These are phyloP conservation scores for Schizophyllum commune DNA, from an alignment of 1,284 basidiomycete species.

Conservation along the genomic window DNA sequence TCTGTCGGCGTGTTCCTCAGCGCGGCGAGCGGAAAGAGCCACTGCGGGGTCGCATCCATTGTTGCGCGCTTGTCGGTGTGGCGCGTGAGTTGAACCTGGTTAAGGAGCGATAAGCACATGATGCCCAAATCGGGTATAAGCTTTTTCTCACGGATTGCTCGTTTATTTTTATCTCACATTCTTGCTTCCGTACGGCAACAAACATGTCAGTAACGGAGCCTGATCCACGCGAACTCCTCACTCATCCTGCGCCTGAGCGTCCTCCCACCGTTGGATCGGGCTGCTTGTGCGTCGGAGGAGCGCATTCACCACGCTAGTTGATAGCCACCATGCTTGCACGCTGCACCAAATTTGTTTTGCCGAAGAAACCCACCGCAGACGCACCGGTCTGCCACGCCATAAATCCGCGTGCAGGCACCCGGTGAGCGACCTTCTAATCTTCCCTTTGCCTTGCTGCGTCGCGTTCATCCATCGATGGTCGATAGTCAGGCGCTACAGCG, in stretches of 20 bases:
- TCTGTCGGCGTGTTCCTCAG: constrained; percentile 52
- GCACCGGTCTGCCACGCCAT: background rate
- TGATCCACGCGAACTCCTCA: background rate
- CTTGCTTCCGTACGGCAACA: background rate
- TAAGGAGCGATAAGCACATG: background rate
- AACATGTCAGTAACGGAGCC: background rate
- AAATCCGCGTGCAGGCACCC: background rate
- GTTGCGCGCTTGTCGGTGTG: background rate
- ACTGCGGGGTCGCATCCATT: constrained; percentile 36
- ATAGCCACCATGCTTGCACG: background rate
- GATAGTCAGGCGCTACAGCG: background rate
- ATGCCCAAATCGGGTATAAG: background rate
- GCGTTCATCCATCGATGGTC: background rate
- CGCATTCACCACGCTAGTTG: background rate
- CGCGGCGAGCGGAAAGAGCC: constrained; percentile 59
- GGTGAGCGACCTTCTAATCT: background rate
- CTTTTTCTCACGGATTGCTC: background rate
- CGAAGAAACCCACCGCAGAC: background rate
- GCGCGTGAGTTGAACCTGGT: background rate
- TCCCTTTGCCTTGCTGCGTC: background rate
- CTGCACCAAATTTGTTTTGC: background rate
- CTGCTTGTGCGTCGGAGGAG: background rate
- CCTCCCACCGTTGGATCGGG: background rate
- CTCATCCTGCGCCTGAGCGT: background rate
- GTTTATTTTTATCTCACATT: background rate